phyloP scores from a whole-genome alignment of 345 rosid species.

The Angophora floribunda region DNA sequence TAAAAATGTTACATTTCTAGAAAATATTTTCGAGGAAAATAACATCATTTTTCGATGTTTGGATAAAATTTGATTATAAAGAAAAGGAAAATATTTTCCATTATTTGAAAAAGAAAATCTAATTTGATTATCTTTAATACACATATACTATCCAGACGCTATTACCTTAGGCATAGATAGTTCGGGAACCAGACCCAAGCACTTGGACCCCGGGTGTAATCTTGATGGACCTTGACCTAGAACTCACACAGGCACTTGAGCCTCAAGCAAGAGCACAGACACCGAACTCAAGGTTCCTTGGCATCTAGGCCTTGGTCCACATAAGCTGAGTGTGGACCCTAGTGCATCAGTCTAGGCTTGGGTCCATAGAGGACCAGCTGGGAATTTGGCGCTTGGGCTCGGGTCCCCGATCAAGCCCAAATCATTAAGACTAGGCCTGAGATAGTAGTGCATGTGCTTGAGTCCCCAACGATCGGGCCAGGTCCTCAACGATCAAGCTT shows the following conservation, averaged over 20 bases:
- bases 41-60: too few species aligned
- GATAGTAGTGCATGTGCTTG: neutral
- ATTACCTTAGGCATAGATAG: too few species aligned
- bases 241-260: neutral
- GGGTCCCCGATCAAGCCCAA: neutral
- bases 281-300: neutral
- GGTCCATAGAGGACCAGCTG: neutral
- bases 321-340: neutral
- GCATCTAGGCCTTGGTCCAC: neutral
- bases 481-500: accelerated
- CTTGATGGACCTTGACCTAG: neutral
- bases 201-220: too few species aligned
- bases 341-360: neutral
- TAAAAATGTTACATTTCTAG: neutral
- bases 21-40: too few species aligned
- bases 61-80: neutral
- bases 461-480: neutral
- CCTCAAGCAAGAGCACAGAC: neutral
- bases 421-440: neutral
- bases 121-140: too few species aligned
- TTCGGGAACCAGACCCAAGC: neutral
- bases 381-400: neutral
- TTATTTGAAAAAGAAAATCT: too few species aligned
- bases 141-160: too few species aligned
- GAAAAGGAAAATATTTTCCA: neutral